phyloP scores from a whole-genome alignment of 78 protist genomes.

The Dictyostelium citrinum region DNA sequence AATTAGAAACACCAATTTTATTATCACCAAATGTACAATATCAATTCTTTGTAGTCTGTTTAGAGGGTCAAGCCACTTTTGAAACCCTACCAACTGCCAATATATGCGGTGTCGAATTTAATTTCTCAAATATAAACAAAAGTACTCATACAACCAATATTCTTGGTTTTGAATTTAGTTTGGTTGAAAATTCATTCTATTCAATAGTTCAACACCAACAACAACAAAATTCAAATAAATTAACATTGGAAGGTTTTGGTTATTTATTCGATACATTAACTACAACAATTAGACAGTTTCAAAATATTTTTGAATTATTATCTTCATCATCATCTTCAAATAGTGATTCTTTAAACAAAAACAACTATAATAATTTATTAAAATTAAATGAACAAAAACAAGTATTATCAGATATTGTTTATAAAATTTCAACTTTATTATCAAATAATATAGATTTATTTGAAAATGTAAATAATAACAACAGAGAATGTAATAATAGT shows the following conservation, averaged over 20 bases:
- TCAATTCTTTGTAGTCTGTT: not conserved
- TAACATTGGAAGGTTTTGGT: not conserved
- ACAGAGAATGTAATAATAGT: not conserved
- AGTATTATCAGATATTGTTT: not conserved
- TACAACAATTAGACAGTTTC: not conserved
- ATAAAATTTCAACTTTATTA: not conserved
- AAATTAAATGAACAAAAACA: not conserved
- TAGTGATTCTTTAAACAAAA: not conserved
- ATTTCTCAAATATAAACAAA: conserved; percentile 4
- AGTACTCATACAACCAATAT: not conserved
- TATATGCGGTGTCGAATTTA: conserved; percentile 13
- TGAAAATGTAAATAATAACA: not conserved
- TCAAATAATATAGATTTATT: not conserved
- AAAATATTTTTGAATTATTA: not conserved
- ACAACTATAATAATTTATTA: not conserved
- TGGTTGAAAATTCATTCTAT: not conserved
- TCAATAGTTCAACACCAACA: not conserved
- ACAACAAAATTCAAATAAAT: not conserved
- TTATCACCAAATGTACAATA: not conserved
- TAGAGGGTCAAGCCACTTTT: not conserved
- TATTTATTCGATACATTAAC: not conserved
- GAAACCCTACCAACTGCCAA: not conserved
- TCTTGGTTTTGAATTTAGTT: conserved; percentile 12
- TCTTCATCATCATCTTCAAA: not conserved
- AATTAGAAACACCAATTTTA: not conserved